Evolutionary conservation across 805 yeast species (phyloP).

Genomic region (Metschnikowia lunata): DNA sequence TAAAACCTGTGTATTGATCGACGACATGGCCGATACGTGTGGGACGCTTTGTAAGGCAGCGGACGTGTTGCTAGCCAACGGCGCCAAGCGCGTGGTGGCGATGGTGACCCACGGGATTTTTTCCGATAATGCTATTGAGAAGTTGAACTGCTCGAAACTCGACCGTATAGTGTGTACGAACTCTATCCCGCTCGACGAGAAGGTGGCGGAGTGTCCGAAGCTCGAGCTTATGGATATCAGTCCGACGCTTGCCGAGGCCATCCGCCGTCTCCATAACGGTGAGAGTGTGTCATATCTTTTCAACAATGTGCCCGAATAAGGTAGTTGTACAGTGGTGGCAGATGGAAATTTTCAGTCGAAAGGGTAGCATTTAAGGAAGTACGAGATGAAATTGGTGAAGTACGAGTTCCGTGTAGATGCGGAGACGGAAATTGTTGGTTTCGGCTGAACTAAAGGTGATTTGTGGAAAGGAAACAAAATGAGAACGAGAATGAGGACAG

Average conservation of each 20-base stretch:
- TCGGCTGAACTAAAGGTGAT: too few species aligned
- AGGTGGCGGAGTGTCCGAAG: constrained; percentile 55
- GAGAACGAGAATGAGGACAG: too few species aligned
- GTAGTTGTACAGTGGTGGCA: too few species aligned
- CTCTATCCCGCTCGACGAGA: constrained; percentile 78
- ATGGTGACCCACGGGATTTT: constrained; percentile 95
- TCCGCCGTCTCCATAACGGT: constrained; percentile 92
- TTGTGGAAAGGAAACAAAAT: too few species aligned
- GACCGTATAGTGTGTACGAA: constrained; percentile 84
- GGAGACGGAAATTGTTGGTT: too few species aligned
- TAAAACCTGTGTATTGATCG: constrained; percentile 81
- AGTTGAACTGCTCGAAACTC: constrained; percentile 63
- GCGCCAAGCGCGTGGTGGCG: constrained; percentile 84
- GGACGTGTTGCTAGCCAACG: constrained; percentile 72
- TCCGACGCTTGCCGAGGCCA: constrained; percentile 87
- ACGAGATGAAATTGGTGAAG: too few species aligned
- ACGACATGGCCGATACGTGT: constrained; percentile 98
- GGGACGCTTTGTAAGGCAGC: constrained; percentile 96
- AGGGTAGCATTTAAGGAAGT: too few species aligned
- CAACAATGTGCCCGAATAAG: constrained; percentile 45
- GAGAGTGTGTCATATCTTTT: constrained; percentile 89
- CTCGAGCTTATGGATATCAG: constrained; percentile 80
- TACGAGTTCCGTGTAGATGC: too few species aligned
- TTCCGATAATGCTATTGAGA: constrained; percentile 76
- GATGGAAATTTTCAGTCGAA: too few species aligned